phyloP scores from a whole-genome alignment of 306 rosid genomes.

The cucumber (Cucumis sativus) region Cucumber_9930_V3 NC_026658.2:10162001-10162500 shows the following conservation, averaged over 20 bases:
- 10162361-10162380: neutral
- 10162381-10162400: too few species aligned
- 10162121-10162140: neutral
- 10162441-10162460: conserved; percentile 47
- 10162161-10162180: neutral
- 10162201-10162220: neutral
- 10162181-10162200: neutral
- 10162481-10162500: conserved; percentile 35
- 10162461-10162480: conserved; percentile 35
- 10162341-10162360: neutral
- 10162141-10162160: neutral
- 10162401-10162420: neutral
- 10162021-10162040: neutral
- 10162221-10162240: neutral
- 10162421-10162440: neutral
- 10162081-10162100: neutral
- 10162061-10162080: neutral
- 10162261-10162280: neutral
- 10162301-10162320: neutral
- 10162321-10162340: too few species aligned
- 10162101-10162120: too few species aligned
- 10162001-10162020: neutral
- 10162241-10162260: neutral
- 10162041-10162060: neutral
- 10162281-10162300: neutral